Evolutionary conservation across 2,329 filamentous ascomycete genomes (phyloP).

Genomic region (Chrysoporthe deuterocubensis): DNA sequence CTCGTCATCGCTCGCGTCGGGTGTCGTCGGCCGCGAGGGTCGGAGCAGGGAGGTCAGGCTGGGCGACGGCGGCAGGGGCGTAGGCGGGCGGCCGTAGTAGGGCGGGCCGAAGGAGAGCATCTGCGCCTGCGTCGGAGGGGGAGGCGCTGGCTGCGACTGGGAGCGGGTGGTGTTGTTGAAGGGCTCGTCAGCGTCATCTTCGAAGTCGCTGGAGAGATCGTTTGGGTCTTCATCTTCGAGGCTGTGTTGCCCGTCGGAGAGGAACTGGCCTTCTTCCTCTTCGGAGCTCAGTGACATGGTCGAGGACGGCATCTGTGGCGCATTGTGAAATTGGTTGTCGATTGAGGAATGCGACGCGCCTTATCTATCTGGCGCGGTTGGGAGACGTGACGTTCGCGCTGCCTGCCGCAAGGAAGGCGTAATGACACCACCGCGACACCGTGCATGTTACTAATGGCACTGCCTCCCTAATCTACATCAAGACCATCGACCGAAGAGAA

Average conservation of each 20-base stretch:
- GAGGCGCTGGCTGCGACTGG: slow-evolving; percentile 38
- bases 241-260: slow-evolving; percentile 26
- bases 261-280: slow-evolving; percentile 33
- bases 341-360: not conserved
- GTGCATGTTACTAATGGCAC: not conserved
- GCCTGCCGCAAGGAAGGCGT: not conserved
- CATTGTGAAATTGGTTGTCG: not conserved
- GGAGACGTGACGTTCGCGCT: slow-evolving; percentile 13
- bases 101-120: slow-evolving; percentile 71
- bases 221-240: slow-evolving; percentile 24
- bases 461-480: not conserved
- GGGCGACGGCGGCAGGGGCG: slow-evolving; percentile 88
- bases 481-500: not conserved
- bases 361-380: not conserved
- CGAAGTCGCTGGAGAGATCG: slow-evolving; percentile 34
- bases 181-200: slow-evolving; percentile 40
- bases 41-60: slow-evolving; percentile 90
- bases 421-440: not conserved
- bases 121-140: slow-evolving; percentile 51
- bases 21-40: slow-evolving; percentile 89
- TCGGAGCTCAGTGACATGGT: slow-evolving; percentile 37
- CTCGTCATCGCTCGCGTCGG: slow-evolving; percentile 89
- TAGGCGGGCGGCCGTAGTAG: slow-evolving; percentile 97
- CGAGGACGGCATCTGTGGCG: not conserved
- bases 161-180: slow-evolving; percentile 33